Evolutionary conservation across 768 basidiomycete species (phyloP).

Genomic region (Royoungia palumana): DNA sequence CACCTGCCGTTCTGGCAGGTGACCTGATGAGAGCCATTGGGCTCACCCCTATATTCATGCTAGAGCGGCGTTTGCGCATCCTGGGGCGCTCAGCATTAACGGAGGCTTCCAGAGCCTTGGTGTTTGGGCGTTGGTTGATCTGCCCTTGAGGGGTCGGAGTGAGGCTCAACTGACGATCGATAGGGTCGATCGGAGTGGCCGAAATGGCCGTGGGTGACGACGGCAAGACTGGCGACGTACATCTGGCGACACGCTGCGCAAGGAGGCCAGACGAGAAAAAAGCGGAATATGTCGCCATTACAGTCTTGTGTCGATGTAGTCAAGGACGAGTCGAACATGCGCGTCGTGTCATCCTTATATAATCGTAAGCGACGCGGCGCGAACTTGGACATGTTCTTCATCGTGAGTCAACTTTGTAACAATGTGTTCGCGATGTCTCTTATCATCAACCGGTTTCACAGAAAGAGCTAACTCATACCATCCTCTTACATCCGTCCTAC

Average conservation of each 20-base stretch:
- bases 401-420: conserved; percentile 47
- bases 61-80: conserved; percentile 61
- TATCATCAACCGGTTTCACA: conserved; percentile 29
- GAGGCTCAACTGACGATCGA: conserved; percentile 35
- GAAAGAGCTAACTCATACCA: conserved; percentile 98
- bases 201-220: conserved; percentile 23
- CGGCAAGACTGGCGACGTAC: conserved; percentile 22
- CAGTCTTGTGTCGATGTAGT: background rate
- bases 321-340: conserved; percentile 17
- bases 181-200: conserved; percentile 25
- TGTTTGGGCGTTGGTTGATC: conserved; percentile 26
- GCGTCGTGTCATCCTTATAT: no score
- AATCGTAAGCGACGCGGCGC: conserved; percentile 5
- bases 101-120: conserved; percentile 18
- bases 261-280: conserved; percentile 73
- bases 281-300: conserved; percentile 52
- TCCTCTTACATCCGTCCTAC: conserved; percentile 95
- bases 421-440: background rate
- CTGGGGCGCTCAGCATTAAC: conserved; percentile 35
- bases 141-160: conserved; percentile 35
- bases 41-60: conserved; percentile 50
- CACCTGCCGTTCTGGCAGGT: conserved; percentile 47
- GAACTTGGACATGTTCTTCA: conserved; percentile 58
- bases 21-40: conserved; percentile 60
- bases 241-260: conserved; percentile 39